Percentiles rank a stretch among this genome's conserved stretches.
These are phyloP conservation scores for Usnea hakonensis DNA, from an alignment of 495 filamentous ascomycete genomes.

Conservation along the genomic window DNA sequence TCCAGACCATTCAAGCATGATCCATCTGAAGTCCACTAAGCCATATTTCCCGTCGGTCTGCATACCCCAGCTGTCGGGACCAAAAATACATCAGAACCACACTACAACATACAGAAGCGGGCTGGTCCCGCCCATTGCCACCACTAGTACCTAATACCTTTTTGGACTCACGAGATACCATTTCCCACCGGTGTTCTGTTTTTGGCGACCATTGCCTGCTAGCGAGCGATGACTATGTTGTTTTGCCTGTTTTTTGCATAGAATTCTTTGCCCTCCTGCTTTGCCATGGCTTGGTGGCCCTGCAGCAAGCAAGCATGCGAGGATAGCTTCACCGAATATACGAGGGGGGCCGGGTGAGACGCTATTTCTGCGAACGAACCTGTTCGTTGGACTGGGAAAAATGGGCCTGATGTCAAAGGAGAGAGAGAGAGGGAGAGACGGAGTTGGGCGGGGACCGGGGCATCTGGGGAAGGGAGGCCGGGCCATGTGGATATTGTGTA, in stretches of 20 bases:
- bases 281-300: not conserved
- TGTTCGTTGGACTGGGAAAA: too few relatives aligned
- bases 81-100: not conserved
- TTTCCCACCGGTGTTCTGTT: not conserved
- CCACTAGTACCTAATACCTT: constrained; percentile 3
- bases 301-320: not conserved
- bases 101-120: not conserved
- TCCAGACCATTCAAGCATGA: constrained; percentile 17
- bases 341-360: not conserved
- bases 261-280: not conserved
- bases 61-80: not conserved
- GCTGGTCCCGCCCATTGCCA: not conserved
- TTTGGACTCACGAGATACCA: constrained; percentile 8
- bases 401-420: too few relatives aligned
- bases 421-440: not conserved
- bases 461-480: too few relatives aligned
- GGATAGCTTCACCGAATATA: not conserved
- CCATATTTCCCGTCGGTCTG: not conserved
- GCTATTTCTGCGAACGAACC: not conserved
- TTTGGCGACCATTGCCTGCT: constrained; percentile 2
- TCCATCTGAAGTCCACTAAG: not conserved
- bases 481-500: too few relatives aligned
- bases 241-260: constrained; percentile 11
- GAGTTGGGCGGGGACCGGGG: too few relatives aligned
- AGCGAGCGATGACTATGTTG: constrained; percentile 5